Base-by-base conservation (phyloP, 176 grass and related monocot genomes). In the Echinochloa phyllopogon region DNA sequence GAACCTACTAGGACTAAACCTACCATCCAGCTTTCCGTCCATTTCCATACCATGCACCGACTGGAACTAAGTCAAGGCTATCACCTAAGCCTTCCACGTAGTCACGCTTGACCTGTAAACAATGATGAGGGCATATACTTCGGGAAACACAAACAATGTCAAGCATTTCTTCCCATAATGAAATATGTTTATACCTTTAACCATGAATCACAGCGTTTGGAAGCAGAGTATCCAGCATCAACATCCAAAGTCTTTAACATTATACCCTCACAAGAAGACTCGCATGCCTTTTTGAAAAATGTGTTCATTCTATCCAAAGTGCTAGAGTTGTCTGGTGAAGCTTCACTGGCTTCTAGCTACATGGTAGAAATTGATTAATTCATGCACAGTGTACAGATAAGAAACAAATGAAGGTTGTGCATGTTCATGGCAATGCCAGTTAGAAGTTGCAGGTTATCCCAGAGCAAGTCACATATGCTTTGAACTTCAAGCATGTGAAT, bases 31-130 rank as follows among this genome's bases (percentile, higher is more conserved):
- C 93, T 87, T 96, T 96, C 77, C 91, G 78, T 68, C 93, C 96
- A 89, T 99, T 99, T 65, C 96, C 93, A 92, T 92, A 86, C 96
- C 93, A 96, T 78, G 96, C 96, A 63, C 93, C 91, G 16, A 99
- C 92, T 67, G 91, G 93, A 86, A 96, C 91, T 37, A 99, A 93
- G 78, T 94, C 93, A 79, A 96, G 87, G 79, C 78, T 92, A 86
- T 99, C 96, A 87, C 96, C 96, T 59, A 96, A 78, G 51, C 91
- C 91, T 84, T 99, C 93, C 73, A 99, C 84, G 82, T 99, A 99
- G 83, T 98, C 96, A 78, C 91, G 93, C 74, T 96, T 98, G 59
- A 98, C 93, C 93, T 98, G 83, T 27, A 72, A 81, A 79, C 24
- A 38, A 57, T 21, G 48, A 72, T 59, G 36, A 85, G 39, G 21